Percentiles rank a stretch among this genome's conserved stretches.
These are phyloP conservation scores for Oehlia diaphana DNA, from an alignment of 192 early-diverging fungal species.

Conservation along the genomic window DNA sequence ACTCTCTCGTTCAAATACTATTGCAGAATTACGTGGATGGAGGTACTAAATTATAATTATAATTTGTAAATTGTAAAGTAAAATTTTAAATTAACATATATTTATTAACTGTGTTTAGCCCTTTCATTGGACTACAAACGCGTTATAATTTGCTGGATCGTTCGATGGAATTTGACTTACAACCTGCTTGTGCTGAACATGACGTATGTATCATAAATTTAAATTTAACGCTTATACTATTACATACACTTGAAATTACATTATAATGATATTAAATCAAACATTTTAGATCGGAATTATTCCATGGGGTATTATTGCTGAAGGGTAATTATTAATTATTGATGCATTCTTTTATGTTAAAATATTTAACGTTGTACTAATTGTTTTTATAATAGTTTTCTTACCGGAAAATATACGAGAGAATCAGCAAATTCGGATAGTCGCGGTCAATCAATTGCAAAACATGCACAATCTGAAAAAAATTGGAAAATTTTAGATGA, in stretches of 20 bases:
- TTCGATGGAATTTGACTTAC: slow-evolving; percentile 39
- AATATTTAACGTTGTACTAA: too few species aligned
- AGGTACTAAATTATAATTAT: background rate
- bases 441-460: background rate
- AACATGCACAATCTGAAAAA: slow-evolving; percentile 21
- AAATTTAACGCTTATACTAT: background rate
- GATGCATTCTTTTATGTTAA: too few species aligned
- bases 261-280: background rate
- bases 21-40: slow-evolving; percentile 9
- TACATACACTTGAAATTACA: too few species aligned
- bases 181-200: slow-evolving; percentile 37
- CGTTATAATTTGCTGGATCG: slow-evolving; percentile 38
- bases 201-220: background rate
- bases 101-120: background rate
- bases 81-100: background rate
- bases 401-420: background rate
- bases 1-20: slow-evolving; percentile 13
- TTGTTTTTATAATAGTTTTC: background rate
- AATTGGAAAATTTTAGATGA: slow-evolving; percentile 49
- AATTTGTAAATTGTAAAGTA: too few species aligned
- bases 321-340: background rate
- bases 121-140: slow-evolving; percentile 38
- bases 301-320: background rate
- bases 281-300: background rate
- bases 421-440: background rate